These are phyloP conservation scores for Sordariomycetes sp. DNA, from an alignment of 2,329 filamentous ascomycete genomes.

Conservation along the genomic window DNA sequence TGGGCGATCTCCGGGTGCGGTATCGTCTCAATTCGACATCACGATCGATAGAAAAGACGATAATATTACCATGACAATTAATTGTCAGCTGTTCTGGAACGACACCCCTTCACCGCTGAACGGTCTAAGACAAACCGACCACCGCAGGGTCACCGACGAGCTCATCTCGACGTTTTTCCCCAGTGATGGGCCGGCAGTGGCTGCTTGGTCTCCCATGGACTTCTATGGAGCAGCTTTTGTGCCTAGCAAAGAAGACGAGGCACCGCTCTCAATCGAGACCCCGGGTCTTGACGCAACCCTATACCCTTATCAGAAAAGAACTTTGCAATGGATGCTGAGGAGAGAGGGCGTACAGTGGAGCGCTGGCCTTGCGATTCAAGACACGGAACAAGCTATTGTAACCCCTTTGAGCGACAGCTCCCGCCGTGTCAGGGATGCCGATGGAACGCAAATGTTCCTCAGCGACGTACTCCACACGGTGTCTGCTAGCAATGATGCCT, in stretches of 20 bases:
- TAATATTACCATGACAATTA: conserved; percentile 18
- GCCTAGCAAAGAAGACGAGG: conserved; percentile 35
- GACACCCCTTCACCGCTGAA: conserved; percentile 20
- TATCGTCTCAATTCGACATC: conserved; percentile 25
- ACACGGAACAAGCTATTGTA: conserved; percentile 5
- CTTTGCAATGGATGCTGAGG: conserved; percentile 60
- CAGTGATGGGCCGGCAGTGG: background rate
- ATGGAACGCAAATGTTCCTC: conserved; percentile 35
- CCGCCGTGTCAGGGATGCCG: conserved; percentile 19
- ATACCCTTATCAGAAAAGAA: conserved; percentile 64
- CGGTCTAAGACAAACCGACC: conserved; percentile 15
- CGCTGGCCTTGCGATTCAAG: background rate
- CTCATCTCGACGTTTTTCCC: conserved; percentile 28
- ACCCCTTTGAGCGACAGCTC: conserved; percentile 17
- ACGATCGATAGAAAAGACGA: conserved; percentile 15
- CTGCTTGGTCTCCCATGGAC: conserved; percentile 34
- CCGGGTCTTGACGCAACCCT: conserved; percentile 39
- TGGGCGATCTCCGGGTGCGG: conserved; percentile 17
- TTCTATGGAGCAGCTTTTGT: conserved; percentile 66
- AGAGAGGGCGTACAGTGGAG: conserved; percentile 53
- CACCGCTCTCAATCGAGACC: conserved; percentile 28
- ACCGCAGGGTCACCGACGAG: conserved; percentile 21
- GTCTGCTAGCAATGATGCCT: conserved; percentile 36
- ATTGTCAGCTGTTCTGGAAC: conserved; percentile 32
- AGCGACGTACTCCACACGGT: conserved; percentile 56